These are phyloP conservation scores for Rubia peregrina DNA, from an alignment of 305 asterid genomes.

Conservation along the genomic window DNA sequence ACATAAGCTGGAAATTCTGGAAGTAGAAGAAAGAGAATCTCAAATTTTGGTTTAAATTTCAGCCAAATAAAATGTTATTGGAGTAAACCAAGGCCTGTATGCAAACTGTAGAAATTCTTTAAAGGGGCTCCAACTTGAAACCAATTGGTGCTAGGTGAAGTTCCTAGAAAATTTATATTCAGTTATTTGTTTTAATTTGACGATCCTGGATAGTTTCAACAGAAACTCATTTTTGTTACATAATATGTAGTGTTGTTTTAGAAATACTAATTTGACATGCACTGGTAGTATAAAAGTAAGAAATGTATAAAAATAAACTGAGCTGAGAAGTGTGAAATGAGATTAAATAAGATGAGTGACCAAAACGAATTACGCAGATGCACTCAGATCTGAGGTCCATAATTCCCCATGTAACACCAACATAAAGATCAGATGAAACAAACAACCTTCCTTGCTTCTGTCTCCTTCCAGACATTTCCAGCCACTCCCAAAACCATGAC, in stretches of 20 bases:
- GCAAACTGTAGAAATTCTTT: background rate
- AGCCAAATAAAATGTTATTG: background rate
- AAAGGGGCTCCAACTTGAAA: background rate
- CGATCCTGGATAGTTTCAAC: background rate
- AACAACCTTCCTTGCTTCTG: conserved; percentile 87
- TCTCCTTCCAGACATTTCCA: conserved; percentile 96
- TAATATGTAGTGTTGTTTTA: background rate
- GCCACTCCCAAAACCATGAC: conserved; percentile 92
- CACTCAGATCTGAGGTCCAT: background rate
- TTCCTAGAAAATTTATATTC: background rate
- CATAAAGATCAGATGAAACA: conserved; percentile 7
- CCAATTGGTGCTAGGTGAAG: background rate
- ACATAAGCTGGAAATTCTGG: background rate
- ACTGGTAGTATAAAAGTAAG: background rate
- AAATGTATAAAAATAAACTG: background rate
- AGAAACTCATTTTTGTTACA: background rate
- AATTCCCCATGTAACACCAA: conserved; percentile 2
- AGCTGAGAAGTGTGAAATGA: background rate
- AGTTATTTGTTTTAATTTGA: background rate
- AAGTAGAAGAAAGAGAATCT: background rate
- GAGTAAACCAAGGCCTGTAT: background rate
- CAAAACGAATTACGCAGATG: background rate
- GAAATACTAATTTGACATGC: background rate
- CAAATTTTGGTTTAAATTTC: background rate
- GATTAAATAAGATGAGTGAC: background rate